Conservation (phyloP, 129 eudicot genomes). For the Flaveria ramosissima region DNA sequence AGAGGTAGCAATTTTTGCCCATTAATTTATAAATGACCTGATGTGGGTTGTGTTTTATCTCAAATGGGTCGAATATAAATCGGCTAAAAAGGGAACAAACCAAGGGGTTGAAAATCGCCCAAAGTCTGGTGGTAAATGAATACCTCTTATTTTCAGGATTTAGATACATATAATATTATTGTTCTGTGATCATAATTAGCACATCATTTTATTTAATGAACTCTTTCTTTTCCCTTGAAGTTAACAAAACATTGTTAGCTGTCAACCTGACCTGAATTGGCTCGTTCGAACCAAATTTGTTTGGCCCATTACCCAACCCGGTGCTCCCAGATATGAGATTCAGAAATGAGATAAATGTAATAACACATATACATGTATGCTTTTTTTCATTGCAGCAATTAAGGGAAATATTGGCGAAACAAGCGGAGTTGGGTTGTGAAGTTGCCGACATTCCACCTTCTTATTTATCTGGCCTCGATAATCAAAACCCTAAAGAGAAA, state of each 20-base stretch:
- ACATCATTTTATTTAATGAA: too few species aligned
- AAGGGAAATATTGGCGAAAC: slow-evolving; percentile 76
- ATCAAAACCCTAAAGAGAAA: slow-evolving; percentile 31
- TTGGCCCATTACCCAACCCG: neutral
- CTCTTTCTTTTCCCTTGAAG: neutral
- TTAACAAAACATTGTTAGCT: neutral
- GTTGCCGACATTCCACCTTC: slow-evolving; percentile 81
- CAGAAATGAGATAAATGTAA: neutral
- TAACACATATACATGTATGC: neutral
- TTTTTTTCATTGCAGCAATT: slow-evolving; percentile 66
- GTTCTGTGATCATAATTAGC: neutral
- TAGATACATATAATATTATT: neutral
- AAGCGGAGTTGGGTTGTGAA: slow-evolving; percentile 87
- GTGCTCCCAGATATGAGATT: neutral
- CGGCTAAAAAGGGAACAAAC: neutral
- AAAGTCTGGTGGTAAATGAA: neutral
- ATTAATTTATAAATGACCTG: too few species aligned
- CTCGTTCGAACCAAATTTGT: neutral
- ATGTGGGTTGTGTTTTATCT: too few species aligned
- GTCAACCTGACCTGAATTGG: neutral
- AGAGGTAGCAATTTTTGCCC: neutral
- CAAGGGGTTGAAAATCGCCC: neutral
- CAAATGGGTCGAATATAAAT: neutral
- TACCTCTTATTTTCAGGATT: neutral
- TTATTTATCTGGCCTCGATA: slow-evolving; percentile 60